These are phyloP conservation scores for Neurospora sp. DNA, from an alignment of 495 filamentous ascomycete species.

Conservation along the genomic window DNA sequence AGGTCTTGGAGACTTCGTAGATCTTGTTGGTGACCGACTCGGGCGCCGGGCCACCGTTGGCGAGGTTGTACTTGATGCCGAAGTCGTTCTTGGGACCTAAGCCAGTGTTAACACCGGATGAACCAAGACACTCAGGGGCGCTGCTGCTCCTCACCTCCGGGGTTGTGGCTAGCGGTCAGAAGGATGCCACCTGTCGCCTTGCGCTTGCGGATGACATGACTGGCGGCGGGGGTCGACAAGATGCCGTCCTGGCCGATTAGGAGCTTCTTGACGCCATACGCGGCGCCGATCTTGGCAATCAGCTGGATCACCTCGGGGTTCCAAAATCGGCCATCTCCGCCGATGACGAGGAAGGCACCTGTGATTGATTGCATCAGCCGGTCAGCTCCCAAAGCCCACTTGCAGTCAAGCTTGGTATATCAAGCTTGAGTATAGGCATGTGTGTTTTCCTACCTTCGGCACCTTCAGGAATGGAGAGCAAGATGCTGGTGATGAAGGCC, in stretches of 20 bases:
- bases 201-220: slow-evolving; percentile 85
- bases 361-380: neutral
- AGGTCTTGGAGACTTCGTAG: slow-evolving; percentile 75
- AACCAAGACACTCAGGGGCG: neutral
- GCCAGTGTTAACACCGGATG: neutral
- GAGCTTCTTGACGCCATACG: slow-evolving; percentile 98
- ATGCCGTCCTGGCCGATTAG: slow-evolving; percentile 93
- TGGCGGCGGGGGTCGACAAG: slow-evolving; percentile 89
- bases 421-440: neutral
- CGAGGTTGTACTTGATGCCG: slow-evolving; percentile 98
- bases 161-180: slow-evolving; percentile 95
- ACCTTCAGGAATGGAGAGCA: slow-evolving; percentile 94
- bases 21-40: slow-evolving; percentile 97
- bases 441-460: slow-evolving; percentile 41
- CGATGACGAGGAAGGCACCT: slow-evolving; percentile 87
- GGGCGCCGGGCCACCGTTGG: slow-evolving; percentile 90
- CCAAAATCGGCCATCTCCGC: slow-evolving; percentile 94
- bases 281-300: slow-evolving; percentile 93
- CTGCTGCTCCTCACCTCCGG: slow-evolving; percentile 61
- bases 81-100: slow-evolving; percentile 87
- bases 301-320: slow-evolving; percentile 93
- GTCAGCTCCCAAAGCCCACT: neutral
- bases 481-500: slow-evolving; percentile 83
- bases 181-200: slow-evolving; percentile 94
- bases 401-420: neutral